These are phyloP conservation scores for Aspergillus incahuasiensis DNA, from an alignment of 495 filamentous ascomycete genomes.

Conservation along the genomic window DNA sequence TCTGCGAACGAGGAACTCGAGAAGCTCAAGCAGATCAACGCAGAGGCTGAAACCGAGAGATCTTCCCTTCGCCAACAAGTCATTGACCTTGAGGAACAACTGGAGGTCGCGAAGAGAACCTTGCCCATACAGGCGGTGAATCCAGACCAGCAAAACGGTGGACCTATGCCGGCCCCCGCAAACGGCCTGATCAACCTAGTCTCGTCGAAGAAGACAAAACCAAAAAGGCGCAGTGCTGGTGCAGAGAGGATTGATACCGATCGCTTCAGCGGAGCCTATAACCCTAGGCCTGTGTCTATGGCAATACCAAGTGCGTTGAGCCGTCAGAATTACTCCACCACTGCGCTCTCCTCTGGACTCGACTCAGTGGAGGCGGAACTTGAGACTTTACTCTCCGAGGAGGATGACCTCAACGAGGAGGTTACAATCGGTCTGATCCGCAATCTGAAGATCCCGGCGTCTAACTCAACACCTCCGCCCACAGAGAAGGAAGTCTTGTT, in stretches of 20 bases:
- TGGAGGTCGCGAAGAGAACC: constrained; percentile 76
- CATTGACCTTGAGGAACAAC: constrained; percentile 82
- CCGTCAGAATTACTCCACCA: constrained; percentile 61
- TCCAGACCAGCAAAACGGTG: constrained; percentile 71
- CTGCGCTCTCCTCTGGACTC: constrained; percentile 67
- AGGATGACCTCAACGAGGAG: constrained; percentile 93
- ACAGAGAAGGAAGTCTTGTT: constrained; percentile 98
- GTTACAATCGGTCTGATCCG: constrained; percentile 92
- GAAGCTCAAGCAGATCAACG: constrained; percentile 61
- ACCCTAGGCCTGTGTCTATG: constrained; percentile 94
- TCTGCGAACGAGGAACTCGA: constrained; percentile 74
- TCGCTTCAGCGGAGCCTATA: constrained; percentile 85
- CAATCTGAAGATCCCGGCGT: constrained; percentile 91
- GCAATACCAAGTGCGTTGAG: constrained; percentile 62
- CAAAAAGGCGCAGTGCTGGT: constrained; percentile 89
- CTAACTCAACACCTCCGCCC: constrained; percentile 75
- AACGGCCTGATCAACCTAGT: constrained; percentile 93
- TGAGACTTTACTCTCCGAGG: constrained; percentile 87
- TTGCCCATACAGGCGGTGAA: constrained; percentile 48
- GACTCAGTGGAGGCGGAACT: constrained; percentile 93
- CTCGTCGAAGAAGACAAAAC: constrained; percentile 95
- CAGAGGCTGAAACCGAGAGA: constrained; percentile 76
- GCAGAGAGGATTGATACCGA: constrained; percentile 79
- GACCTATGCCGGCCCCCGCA: constrained; percentile 46
- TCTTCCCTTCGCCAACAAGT: constrained; percentile 78